Evolutionary conservation across 75 land plant species (phyloP), one percentile per base, ranked within the genome.

Genomic region (Pinus albicaulis): DNA sequence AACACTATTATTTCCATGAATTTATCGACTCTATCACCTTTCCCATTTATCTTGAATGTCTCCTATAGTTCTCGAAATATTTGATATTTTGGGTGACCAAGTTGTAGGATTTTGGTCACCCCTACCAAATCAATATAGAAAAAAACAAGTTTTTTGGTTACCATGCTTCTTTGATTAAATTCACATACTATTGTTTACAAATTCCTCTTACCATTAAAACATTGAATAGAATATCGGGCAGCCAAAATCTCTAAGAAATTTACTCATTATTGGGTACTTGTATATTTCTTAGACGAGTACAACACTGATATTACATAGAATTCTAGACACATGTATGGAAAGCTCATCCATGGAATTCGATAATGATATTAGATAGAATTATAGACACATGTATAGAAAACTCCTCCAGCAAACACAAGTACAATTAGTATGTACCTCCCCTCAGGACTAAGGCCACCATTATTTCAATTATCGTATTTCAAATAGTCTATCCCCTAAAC

Each of bases 61-160:
- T 22, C 86, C 81, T 12, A 91, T 92, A 15, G 93, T 90, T 56
- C 95, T 84, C 95, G 91, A 90, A 66, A 84, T 83, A 65, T 92
- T 88, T 28, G 82, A 92, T 2, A 86, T 24, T 2, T 52, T 55
- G 12, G 74, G 44, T 25, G 89, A 93, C 95, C 95, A 92, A 41
- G 74, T 91, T 28, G 93, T 89, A 57, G 95, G 95, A 64, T 86
- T 60, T 5, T 91, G 85, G 28, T 80, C n/a, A 59, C 95, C 95
- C 95, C 95, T 90, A 48, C 65, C n/a, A 36, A 38, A 25, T 61
- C 76, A 31, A 59, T 3, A 59, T 14, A 75, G 5, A 26, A 26
- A 3, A 70, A 24, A 13, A 11, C 1, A 22, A 17, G 24, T 0
- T 31, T 7, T 3, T 48, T 0, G 20, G 13, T 15, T 1, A 5